Percentiles rank a stretch among this genome's conserved stretches.
Evolutionary conservation across 805 yeast species (phyloP).

Genomic region (Vanderwaltozyma polyspora): DNA sequence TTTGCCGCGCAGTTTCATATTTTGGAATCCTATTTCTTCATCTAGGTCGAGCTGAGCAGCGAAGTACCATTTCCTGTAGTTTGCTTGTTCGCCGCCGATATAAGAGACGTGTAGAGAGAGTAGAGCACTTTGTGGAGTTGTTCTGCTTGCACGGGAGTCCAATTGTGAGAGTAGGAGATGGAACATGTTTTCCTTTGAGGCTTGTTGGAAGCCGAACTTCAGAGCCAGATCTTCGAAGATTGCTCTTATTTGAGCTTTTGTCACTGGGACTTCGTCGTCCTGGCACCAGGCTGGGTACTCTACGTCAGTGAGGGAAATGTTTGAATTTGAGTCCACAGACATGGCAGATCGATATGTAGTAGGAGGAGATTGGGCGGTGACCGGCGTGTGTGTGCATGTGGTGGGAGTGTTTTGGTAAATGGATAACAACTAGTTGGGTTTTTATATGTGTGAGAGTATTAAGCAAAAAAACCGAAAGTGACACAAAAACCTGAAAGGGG

Average conservation of each 20-base stretch:
- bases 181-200: slow-evolving; percentile 65
- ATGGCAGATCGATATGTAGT: no score
- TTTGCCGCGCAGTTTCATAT: slow-evolving; percentile 42
- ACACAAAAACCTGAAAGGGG: no score
- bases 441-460: no score
- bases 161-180: slow-evolving; percentile 71
- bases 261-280: slow-evolving; percentile 55
- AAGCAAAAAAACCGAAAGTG: no score
- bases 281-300: slow-evolving; percentile 29
- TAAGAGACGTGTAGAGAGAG: slow-evolving; percentile 76
- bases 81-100: slow-evolving; percentile 82
- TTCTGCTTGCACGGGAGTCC: slow-evolving; percentile 79
- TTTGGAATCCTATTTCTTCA: slow-evolving; percentile 48
- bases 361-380: not conserved
- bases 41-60: slow-evolving; percentile 75
- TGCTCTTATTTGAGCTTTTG: slow-evolving; percentile 48
- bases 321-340: not conserved
- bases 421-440: no score
- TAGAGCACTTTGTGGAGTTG: slow-evolving; percentile 60
- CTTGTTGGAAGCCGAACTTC: slow-evolving; percentile 76
- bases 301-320: slow-evolving; percentile 11
- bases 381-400: not conserved
- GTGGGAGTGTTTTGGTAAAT: no score
- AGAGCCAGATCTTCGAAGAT: slow-evolving; percentile 49
- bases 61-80: slow-evolving; percentile 86